phyloP scores from a whole-genome alignment of 2,329 filamentous ascomycete species.

The Claviceps sp. region DNA sequence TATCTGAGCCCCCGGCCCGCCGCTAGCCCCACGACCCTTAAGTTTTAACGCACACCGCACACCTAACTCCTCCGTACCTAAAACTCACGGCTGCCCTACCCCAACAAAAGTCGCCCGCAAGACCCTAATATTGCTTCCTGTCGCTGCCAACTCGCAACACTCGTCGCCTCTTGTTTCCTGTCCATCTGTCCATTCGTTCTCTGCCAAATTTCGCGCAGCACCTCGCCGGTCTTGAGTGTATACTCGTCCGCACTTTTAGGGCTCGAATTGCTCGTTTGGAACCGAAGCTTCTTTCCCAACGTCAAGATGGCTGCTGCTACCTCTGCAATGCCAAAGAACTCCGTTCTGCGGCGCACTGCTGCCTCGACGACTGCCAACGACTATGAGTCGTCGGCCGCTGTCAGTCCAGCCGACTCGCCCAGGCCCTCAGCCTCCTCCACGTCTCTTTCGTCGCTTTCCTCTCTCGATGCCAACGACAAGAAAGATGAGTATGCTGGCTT shows the following conservation, averaged over 20 bases:
- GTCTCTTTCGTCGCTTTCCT: conserved; percentile 80
- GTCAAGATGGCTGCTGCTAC: conserved; percentile 34
- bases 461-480: conserved; percentile 34
- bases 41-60: too few species aligned
- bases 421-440: conserved; percentile 64
- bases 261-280: neutral
- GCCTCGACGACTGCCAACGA: conserved; percentile 33
- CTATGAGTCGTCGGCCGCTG: conserved; percentile 42
- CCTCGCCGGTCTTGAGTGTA: neutral
- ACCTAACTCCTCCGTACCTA: neutral
- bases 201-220: neutral
- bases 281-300: conserved; percentile 1
- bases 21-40: neutral
- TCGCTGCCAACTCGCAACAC: neutral
- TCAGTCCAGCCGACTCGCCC: conserved; percentile 47
- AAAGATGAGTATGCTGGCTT: conserved; percentile 47
- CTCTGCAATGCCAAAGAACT: conserved; percentile 28
- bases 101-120: neutral
- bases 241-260: too few species aligned
- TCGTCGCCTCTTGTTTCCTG: neutral
- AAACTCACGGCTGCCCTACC: neutral
- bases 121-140: neutral
- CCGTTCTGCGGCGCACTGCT: conserved; percentile 34
- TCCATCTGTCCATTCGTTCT: neutral
- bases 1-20: neutral